A percentile compares a stretch with the other conserved stretches of the same genome.
Conservation (phyloP, 306 rosid genomes). For the Malus domestica region DNA sequence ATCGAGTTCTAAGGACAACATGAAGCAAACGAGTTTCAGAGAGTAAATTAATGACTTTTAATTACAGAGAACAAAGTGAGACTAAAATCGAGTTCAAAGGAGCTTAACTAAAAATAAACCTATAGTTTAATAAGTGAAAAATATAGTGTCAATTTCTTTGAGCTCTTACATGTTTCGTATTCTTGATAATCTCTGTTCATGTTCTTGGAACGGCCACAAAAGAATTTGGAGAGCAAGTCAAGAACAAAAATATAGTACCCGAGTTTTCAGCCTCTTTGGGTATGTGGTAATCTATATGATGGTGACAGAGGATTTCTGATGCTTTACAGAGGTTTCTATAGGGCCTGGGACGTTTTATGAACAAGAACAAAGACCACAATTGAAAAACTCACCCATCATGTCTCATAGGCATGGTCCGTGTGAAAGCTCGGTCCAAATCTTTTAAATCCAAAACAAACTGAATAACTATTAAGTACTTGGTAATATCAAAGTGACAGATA, state of each 20-base stretch:
- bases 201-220: background rate
- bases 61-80: no score
- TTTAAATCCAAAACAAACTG: background rate
- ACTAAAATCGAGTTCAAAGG: accelerated
- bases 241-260: no score
- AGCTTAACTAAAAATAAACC: no score
- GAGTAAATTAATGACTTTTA: no score
- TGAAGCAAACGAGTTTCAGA: no score
- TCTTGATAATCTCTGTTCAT: no score
- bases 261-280: no score
- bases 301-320: background rate
- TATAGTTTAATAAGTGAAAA: background rate
- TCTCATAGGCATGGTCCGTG: background rate
- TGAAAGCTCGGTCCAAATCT: background rate
- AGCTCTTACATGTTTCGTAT: no score
- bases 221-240: background rate
- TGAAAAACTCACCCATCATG: background rate
- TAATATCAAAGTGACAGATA: constrained; percentile 11
- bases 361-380: background rate
- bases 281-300: no score
- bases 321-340: background rate
- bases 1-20: no score
- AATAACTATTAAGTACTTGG: background rate
- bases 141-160: no score
- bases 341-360: background rate